These are phyloP conservation scores for Endotrypanum monterogeii DNA, from an alignment of 208 protist species.

Conservation along the genomic window DNA sequence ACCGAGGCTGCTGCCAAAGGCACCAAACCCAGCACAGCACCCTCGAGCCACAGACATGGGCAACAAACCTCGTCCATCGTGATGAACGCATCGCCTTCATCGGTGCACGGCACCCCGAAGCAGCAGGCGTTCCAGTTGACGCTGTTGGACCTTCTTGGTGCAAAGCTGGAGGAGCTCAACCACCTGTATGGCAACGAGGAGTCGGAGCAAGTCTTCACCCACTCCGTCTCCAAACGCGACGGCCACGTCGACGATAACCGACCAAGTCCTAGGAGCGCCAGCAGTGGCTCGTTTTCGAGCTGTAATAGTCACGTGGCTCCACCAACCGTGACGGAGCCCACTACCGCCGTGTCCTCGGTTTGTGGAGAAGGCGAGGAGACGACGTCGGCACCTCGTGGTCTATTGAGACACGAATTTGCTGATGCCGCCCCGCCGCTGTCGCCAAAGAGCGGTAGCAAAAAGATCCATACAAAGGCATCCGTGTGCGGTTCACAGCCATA, in stretches of 20 bases:
- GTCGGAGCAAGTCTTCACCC: constrained; percentile 17
- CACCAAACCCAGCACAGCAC: neutral
- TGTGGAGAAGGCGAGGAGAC: neutral
- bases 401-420: neutral
- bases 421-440: neutral
- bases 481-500: neutral
- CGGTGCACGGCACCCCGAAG: neutral
- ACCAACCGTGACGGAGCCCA: neutral
- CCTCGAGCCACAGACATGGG: neutral
- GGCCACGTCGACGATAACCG: neutral
- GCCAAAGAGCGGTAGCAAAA: constrained; percentile 12
- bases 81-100: neutral
- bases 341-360: constrained; percentile 3
- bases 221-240: neutral
- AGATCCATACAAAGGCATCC: constrained; percentile 3
- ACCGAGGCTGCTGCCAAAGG: neutral
- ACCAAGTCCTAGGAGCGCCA: neutral
- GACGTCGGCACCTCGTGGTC: neutral
- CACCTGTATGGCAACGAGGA: constrained; percentile 28
- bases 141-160: constrained; percentile 12
- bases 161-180: constrained; percentile 29
- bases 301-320: neutral
- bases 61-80: neutral
- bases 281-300: constrained; percentile 1
- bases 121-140: neutral